Conservation (phyloP, 1,284 basidiomycete species). For the Leccinum discolor region DNA sequence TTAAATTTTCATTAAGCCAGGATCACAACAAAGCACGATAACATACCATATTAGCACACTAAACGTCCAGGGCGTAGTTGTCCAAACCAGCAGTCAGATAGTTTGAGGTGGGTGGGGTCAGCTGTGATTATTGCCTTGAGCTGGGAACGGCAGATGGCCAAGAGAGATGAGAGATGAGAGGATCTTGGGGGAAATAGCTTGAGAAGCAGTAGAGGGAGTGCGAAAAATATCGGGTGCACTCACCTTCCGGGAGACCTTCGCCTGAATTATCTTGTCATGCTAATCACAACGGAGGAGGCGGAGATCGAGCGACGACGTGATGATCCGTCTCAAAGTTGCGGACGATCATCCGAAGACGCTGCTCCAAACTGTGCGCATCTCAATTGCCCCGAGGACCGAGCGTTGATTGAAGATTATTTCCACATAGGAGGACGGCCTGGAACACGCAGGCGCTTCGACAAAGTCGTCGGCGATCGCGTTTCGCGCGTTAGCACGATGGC, state of each 20-base stretch:
- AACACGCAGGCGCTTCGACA: constrained; percentile 7
- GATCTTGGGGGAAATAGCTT: too few relatives aligned
- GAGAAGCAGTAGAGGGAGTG: too few relatives aligned
- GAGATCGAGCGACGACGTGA: constrained; percentile 3
- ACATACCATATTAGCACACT: constrained; percentile 88
- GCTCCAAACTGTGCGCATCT: constrained; percentile 7
- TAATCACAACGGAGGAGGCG: background rate
- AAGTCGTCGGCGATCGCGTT: constrained; percentile 8
- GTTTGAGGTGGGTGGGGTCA: too few relatives aligned
- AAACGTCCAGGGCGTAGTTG: constrained; percentile 97
- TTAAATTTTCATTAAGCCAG: constrained; percentile 31
- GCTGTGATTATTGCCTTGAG: too few relatives aligned
- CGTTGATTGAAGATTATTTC: constrained; percentile 10
- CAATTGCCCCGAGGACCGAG: constrained; percentile 10
- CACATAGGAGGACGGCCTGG: constrained; percentile 7
- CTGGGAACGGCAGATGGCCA: too few relatives aligned
- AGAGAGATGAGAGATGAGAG: too few relatives aligned
- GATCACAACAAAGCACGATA: background rate
- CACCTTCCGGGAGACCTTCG: too few relatives aligned
- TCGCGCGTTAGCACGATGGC: background rate
- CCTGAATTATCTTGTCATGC: too few relatives aligned
- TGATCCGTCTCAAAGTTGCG: constrained; percentile 12
- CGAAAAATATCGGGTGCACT: too few relatives aligned
- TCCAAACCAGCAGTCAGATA: constrained; percentile 82
- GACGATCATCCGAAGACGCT: constrained; percentile 6